Evolutionary conservation across 2,329 filamentous ascomycete genomes (phyloP).

Genomic region (Monosporascus sp.): DNA sequence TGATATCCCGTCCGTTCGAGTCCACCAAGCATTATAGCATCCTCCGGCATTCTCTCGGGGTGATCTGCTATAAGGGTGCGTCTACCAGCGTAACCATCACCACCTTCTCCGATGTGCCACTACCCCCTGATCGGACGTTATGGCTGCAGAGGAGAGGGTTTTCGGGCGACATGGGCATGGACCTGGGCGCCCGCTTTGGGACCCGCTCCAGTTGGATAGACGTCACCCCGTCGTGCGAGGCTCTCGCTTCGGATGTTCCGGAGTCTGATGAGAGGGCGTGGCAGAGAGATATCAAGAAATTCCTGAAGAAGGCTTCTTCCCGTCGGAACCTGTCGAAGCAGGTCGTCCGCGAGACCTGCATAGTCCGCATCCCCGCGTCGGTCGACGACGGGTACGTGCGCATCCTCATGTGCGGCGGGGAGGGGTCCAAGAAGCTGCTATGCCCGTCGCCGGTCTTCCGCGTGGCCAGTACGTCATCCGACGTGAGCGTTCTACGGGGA

Average conservation of each 20-base stretch:
- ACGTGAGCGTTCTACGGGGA: conserved; percentile 56
- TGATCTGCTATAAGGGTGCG: conserved; percentile 63
- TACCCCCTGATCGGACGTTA: conserved; percentile 53
- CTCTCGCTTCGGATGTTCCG: conserved; percentile 43
- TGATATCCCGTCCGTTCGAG: conserved; percentile 58
- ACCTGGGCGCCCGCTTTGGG: conserved; percentile 57
- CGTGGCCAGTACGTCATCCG: conserved; percentile 60
- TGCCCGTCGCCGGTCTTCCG: conserved; percentile 65
- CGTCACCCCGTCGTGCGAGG: conserved; percentile 54
- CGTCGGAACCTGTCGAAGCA: conserved; percentile 43
- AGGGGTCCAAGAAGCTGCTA: conserved; percentile 41
- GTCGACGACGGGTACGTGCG: conserved; percentile 65
- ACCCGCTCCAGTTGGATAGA: conserved; percentile 59
- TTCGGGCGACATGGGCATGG: conserved; percentile 64
- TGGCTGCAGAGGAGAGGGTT: conserved; percentile 67
- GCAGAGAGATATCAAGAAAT: conserved; percentile 63
- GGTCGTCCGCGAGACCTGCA: conserved; percentile 53
- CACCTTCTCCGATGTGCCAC: conserved; percentile 53
- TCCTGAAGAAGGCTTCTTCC: conserved; percentile 49
- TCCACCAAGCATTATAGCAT: conserved; percentile 63
- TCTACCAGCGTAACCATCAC: conserved; percentile 60
- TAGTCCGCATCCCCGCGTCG: conserved; percentile 59
- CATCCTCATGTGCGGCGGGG: conserved; percentile 54
- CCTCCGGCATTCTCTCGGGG: conserved; percentile 57
- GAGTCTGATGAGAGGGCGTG: conserved; percentile 58